These are phyloP conservation scores for Aspergillus nanangensis DNA, from an alignment of 495 filamentous ascomycete species.

Conservation along the genomic window DNA sequence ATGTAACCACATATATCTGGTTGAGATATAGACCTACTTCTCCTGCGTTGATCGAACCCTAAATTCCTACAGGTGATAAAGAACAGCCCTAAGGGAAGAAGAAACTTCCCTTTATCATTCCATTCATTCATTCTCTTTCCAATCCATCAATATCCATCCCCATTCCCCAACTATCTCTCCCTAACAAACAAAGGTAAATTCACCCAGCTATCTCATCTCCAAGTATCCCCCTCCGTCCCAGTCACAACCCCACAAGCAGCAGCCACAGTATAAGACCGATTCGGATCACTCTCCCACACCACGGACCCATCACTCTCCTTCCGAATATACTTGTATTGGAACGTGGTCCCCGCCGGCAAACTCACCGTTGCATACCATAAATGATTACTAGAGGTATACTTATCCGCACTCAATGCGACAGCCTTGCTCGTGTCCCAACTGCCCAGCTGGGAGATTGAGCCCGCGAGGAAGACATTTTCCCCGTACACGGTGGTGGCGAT, in stretches of 20 bases:
- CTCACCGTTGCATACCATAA: conserved; percentile 52
- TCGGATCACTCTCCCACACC: conserved; percentile 62
- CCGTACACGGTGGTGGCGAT: conserved; percentile 50
- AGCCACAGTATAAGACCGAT: conserved; percentile 27
- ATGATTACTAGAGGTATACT: conserved; percentile 52
- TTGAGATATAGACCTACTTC: no score
- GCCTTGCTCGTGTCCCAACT: conserved; percentile 50
- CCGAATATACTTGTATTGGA: conserved; percentile 69
- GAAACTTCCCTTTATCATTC: no score
- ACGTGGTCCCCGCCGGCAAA: conserved; percentile 45
- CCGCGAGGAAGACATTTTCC: conserved; percentile 56
- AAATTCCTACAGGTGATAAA: no score
- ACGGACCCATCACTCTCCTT: conserved; percentile 49
- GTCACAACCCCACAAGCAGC: neutral
- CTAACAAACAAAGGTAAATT: no score
- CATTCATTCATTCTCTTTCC: no score
- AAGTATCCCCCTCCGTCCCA: neutral
- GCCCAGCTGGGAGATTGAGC: conserved; percentile 51
- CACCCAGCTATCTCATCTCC: neutral
- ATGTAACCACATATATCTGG: no score
- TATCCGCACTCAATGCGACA: conserved; percentile 45
- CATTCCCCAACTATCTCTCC: no score
- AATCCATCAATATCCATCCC: no score
- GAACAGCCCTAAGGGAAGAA: no score
- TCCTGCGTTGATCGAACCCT: no score